Percentiles rank a stretch among this genome's conserved stretches.
phyloP scores from a whole-genome alignment of 345 rosid species.

The Schrenkiella parvula region DNA sequence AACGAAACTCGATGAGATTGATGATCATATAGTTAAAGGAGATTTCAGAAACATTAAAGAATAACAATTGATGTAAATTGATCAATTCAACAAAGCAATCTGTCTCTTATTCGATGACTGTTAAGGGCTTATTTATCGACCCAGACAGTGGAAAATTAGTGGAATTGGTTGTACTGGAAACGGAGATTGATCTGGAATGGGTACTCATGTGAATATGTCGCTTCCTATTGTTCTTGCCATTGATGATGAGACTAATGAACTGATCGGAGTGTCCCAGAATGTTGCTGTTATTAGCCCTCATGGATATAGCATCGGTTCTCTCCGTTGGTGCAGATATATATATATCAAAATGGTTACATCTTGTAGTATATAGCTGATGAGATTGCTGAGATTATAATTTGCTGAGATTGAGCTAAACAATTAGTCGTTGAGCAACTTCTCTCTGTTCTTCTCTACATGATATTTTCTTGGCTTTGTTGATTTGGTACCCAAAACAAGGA shows the following conservation, averaged over 20 bases:
- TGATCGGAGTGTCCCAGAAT: constrained; percentile 48
- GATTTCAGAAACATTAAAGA: too few species aligned
- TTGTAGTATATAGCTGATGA: background rate
- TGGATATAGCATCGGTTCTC: constrained; percentile 62
- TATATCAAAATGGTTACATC: background rate
- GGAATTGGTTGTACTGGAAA: constrained; percentile 66
- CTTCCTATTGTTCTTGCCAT: constrained; percentile 94
- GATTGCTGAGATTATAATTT: background rate
- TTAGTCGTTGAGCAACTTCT: too few species aligned
- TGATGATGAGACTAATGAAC: constrained; percentile 69
- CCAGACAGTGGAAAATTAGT: constrained; percentile 87
- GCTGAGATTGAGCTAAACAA: background rate
- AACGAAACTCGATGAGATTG: background rate
- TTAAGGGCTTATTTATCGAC: constrained; percentile 74
- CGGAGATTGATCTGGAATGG: constrained; percentile 87
- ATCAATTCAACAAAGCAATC: constrained; percentile 23
- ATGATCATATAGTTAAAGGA: background rate
- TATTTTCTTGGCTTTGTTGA: too few species aligned
- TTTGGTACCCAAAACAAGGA: too few species aligned
- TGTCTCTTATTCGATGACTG: constrained; percentile 13
- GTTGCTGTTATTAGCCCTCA: constrained; percentile 61
- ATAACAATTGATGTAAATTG: too few species aligned
- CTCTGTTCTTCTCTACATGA: too few species aligned
- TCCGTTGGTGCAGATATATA: constrained; percentile 58
- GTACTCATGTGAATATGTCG: constrained; percentile 79